These are phyloP conservation scores for Cordyceps tenuipes DNA, from an alignment of 2,329 filamentous ascomycete species.

Conservation along the genomic window DNA sequence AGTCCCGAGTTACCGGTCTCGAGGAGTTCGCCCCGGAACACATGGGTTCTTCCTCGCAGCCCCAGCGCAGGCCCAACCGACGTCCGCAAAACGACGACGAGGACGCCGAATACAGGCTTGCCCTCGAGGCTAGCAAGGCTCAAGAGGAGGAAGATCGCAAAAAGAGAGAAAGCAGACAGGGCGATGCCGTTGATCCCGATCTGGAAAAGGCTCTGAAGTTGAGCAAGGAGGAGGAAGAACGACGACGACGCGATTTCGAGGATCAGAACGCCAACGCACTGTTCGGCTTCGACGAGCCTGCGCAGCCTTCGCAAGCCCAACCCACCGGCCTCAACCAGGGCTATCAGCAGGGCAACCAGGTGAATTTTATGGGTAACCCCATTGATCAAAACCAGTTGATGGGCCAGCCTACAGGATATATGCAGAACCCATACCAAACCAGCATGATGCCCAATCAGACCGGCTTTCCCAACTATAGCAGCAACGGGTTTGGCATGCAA, in stretches of 20 bases:
- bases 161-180: constrained; percentile 58
- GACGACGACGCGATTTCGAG: constrained; percentile 78
- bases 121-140: constrained; percentile 88
- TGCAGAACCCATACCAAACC: constrained; percentile 46
- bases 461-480: constrained; percentile 37
- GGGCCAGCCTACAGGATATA: constrained; percentile 70
- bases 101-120: constrained; percentile 82
- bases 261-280: constrained; percentile 75
- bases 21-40: constrained; percentile 62
- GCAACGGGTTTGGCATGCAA: constrained; percentile 55
- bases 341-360: constrained; percentile 91
- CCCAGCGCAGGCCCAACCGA: constrained; percentile 37
- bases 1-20: constrained; percentile 87
- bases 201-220: constrained; percentile 90
- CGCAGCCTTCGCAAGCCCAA: constrained; percentile 56
- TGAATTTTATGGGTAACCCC: constrained; percentile 96
- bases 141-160: constrained; percentile 85
- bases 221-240: constrained; percentile 89
- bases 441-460: constrained; percentile 41
- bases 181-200: constrained; percentile 69
- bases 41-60: constrained; percentile 25
- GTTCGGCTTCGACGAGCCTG: constrained; percentile 68
- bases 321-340: constrained; percentile 91
- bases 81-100: constrained; percentile 62
- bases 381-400: constrained; percentile 71